These are phyloP conservation scores for Lecanoromycetidae sp. DNA, from an alignment of 2,329 filamentous ascomycete species.

Conservation along the genomic window DNA sequence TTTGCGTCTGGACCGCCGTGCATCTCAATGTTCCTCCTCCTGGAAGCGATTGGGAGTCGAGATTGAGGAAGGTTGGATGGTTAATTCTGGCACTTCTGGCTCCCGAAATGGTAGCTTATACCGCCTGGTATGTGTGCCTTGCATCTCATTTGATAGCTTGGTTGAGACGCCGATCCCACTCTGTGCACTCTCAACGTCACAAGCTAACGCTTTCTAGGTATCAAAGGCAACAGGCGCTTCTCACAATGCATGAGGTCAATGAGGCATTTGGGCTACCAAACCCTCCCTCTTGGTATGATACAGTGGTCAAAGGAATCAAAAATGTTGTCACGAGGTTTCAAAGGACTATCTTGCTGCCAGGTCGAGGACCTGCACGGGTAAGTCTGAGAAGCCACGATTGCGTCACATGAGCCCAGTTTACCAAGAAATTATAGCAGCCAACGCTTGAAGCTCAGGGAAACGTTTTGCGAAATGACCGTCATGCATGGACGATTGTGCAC, in stretches of 20 bases:
- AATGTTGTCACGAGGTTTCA: neutral
- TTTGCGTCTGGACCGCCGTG: slow-evolving; percentile 18
- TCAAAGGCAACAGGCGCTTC: neutral
- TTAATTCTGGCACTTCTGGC: slow-evolving; percentile 11
- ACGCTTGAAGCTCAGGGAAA: slow-evolving; percentile 6
- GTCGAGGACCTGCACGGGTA: neutral
- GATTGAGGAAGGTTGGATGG: slow-evolving; percentile 10
- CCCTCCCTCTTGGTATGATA: slow-evolving; percentile 1
- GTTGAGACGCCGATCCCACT: neutral
- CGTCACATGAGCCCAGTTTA: too few relatives aligned
- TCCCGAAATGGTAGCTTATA: slow-evolving; percentile 11
- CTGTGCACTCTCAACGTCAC: neutral
- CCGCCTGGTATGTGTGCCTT: slow-evolving; percentile 8
- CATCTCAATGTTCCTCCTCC: slow-evolving; percentile 15
- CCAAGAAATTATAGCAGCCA: neutral
- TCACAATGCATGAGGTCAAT: neutral
- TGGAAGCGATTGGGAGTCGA: neutral
- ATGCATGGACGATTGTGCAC: slow-evolving; percentile 15
- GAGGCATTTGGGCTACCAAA: neutral
- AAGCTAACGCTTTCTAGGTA: neutral
- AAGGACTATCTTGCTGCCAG: neutral
- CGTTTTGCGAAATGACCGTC: neutral
- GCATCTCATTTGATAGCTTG: neutral
- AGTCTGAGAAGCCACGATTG: neutral
- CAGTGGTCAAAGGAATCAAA: neutral